phyloP scores from a whole-genome alignment of 2,329 filamentous ascomycete genomes.

The Decorospora gaudefroyi region DNA sequence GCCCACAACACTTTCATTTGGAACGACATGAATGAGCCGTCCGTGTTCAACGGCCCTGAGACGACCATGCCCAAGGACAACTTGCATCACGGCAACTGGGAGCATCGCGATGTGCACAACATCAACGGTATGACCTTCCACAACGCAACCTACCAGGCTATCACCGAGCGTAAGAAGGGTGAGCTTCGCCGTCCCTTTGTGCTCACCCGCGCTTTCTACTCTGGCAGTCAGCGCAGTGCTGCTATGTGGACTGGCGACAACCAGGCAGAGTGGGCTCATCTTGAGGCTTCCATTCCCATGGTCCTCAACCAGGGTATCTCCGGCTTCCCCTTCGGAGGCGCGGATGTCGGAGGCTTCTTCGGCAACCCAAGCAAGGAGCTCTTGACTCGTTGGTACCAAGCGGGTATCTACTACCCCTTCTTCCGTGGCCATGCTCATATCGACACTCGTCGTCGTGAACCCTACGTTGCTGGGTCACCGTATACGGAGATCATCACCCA shows the following conservation, averaged over 20 bases:
- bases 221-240: slow-evolving; percentile 84
- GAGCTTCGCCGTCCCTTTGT: slow-evolving; percentile 87
- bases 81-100: slow-evolving; percentile 86
- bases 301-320: slow-evolving; percentile 88
- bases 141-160: slow-evolving; percentile 87
- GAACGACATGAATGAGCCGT: slow-evolving; percentile 99
- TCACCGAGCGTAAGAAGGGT: slow-evolving; percentile 82
- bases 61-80: slow-evolving; percentile 99
- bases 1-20: slow-evolving; percentile 88
- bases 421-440: slow-evolving; percentile 98
- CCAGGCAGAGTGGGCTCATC: slow-evolving; percentile 87
- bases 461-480: slow-evolving; percentile 83
- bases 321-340: slow-evolving; percentile 91
- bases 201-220: slow-evolving; percentile 88
- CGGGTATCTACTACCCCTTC: slow-evolving; percentile 96
- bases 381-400: slow-evolving; percentile 92
- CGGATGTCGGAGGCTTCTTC: slow-evolving; percentile 97
- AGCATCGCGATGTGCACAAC: slow-evolving; percentile 96
- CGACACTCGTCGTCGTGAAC: slow-evolving; percentile 90
- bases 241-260: slow-evolving; percentile 99
- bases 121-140: slow-evolving; percentile 93
- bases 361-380: slow-evolving; percentile 94
- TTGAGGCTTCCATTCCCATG: slow-evolving; percentile 92
- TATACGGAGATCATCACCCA: slow-evolving; percentile 85
- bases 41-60: slow-evolving; percentile 97